Evolutionary conservation across 2,329 filamentous ascomycete genomes (phyloP).

Genomic region (Triangularia setosa): DNA sequence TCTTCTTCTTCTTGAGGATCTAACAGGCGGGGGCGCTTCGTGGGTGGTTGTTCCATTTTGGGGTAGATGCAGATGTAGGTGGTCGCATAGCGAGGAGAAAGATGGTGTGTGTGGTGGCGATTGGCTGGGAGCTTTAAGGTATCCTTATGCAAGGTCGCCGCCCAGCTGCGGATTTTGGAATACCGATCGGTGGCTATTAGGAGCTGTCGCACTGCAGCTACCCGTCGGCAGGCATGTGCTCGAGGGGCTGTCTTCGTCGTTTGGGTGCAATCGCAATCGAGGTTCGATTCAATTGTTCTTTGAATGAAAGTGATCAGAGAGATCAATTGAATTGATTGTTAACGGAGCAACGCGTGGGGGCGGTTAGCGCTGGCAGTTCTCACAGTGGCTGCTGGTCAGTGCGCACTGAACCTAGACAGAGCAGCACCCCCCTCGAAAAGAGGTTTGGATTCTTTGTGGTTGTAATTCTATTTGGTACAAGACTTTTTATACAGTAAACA

Average conservation of each 20-base stretch:
- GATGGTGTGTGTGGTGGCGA: too few species aligned
- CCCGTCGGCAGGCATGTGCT: too few species aligned
- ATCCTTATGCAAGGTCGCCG: too few species aligned
- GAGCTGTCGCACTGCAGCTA: too few species aligned
- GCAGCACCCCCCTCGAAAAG: not conserved
- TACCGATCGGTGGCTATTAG: too few species aligned
- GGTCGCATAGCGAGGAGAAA: not conserved
- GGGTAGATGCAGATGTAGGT: not conserved
- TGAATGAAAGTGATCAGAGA: not conserved
- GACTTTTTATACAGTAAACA: conserved; percentile 69
- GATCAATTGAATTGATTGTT: not conserved
- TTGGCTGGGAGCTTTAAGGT: too few species aligned
- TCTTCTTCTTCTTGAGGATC: not conserved
- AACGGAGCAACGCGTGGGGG: not conserved
- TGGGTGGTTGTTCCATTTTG: not conserved
- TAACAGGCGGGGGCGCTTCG: not conserved
- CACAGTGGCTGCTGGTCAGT: too few species aligned
- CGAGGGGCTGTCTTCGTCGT: too few species aligned
- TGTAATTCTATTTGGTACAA: not conserved
- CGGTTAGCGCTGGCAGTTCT: too few species aligned
- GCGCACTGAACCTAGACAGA: not conserved
- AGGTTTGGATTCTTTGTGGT: not conserved
- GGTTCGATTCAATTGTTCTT: not conserved
- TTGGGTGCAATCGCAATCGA: not conserved
- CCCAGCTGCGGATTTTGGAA: not conserved